Base-by-base conservation (phyloP, 2,329 filamentous ascomycete genomes). In the Fusarium duplospermum region DNA sequence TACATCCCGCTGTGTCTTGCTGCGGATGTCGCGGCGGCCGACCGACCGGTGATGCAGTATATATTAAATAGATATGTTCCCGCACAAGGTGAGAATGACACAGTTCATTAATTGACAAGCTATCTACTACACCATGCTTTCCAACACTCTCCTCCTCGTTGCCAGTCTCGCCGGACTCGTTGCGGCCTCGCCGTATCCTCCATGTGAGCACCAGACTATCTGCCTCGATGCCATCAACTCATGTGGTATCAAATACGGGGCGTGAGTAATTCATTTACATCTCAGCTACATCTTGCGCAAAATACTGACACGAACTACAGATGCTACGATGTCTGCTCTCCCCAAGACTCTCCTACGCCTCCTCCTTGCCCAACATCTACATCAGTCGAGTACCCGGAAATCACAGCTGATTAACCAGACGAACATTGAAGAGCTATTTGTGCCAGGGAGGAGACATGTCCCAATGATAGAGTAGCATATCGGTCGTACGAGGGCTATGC, bases 311-410 rank as follows among this genome's bases (percentile, higher is more conserved):
- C 4, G 2, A 4, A 6, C n/a, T 24, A 20, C 14, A 82, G 81
- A 7, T 83, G 81, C 54, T 83, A 79, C 66, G 72, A 81, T 63
- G 67, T 72, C 16, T 82, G 81, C 67, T 67, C 66, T 22, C 73
- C 74, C 33, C 50, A 80, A 9, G 42, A 66, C 16, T 61, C 72
- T 20, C 79, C 79, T 11, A 69, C 66, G 4, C 69, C 73, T 10
- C 75, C 74, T 27, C 72, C 73, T 22, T 78, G 78, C 50, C 27
- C 27, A 29, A 22, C 58, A 62, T 74, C 27, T 75, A 80, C 62
- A 57, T 35, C 36, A 77, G 80, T 54, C 36, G 35, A 61, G n/a
- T 58, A 58, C 18, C 65, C 66, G 52, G 42, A 42, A 2, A 60
- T 54, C 16, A 64, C 59, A 13, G n/a, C 24, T 14, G 16, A 38